Base-by-base conservation (phyloP, 768 basidiomycete genomes). In the Pisolithus tinctorius region DNA sequence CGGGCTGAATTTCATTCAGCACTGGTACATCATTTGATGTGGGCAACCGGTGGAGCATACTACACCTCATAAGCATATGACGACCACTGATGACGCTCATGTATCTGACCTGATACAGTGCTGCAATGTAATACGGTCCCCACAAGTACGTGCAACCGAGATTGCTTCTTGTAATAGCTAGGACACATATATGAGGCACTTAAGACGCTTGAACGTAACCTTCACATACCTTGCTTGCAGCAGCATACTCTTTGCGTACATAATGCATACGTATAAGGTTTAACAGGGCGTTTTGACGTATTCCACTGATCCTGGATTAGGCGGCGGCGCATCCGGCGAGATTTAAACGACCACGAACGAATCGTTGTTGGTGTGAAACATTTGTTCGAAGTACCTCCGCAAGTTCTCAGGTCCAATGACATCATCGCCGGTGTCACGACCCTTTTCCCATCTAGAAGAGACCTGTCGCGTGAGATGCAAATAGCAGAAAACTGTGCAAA, bases 381-480 rank as follows among this genome's bases (percentile, higher is more conserved):
- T 84, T 53, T 92, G 90, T 62, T 92, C 89, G 57, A 92, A 93
- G 64, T 87, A 93, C 48, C 79, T 71, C 31, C 88, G 78, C 37
- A 93, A 67, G 57, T 81, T 84, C 56, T 89, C 88, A 2, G 79
- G 74, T 0, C 87, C 88, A 8, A 77, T 57, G 42, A 80, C 80
- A 55, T 83, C 82, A 64, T 92, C 88, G 0, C 86, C 86, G 5
- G 78, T 76, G 11, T 76, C 72, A n/a, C 76, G 61, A 6, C 77
- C 80, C 50, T 78, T 78, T 61, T 88, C 81, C 77, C 80, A 91
- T 5, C 89, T 92, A 56, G n/a, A 26, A 36, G 27, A 17, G 51
- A 14, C 25, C 47, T 27, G 48, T 38, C 20, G 38, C 31, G 6
- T 44, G 52, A 25, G 34, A 16, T 27, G 6, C 49, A 31, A 51